Conservation (phyloP, 768 basidiomycete genomes). For the Termitomyces eurrhizus region DNA sequence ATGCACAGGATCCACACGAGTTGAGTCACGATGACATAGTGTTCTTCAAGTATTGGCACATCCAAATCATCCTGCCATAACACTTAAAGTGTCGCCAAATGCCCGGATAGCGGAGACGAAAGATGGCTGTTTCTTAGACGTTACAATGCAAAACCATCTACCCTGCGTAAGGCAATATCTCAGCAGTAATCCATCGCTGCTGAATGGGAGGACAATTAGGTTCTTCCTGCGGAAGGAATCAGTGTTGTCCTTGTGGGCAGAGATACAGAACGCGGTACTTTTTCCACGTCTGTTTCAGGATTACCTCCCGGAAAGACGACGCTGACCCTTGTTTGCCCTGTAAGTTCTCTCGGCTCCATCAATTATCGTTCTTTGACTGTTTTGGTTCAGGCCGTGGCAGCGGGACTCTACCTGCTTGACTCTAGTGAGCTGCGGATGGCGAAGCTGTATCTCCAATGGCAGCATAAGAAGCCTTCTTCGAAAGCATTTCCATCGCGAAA, state of each 20-base stretch:
- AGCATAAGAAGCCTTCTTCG: conserved; percentile 35
- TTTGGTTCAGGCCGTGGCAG: conserved; percentile 54
- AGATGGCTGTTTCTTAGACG: conserved; percentile 63
- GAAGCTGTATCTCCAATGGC: conserved; percentile 65
- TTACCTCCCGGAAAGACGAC: conserved; percentile 58
- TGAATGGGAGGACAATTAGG: conserved; percentile 32
- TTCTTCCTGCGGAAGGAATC: conserved; percentile 58
- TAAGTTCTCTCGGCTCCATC: conserved; percentile 31
- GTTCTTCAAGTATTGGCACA: conserved; percentile 54
- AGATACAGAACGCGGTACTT: conserved; percentile 60
- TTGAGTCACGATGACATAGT: background rate
- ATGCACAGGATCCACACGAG: conserved; percentile 8
- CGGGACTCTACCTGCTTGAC: conserved; percentile 68
- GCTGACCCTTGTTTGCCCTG: conserved; percentile 66
- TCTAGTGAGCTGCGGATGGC: conserved; percentile 63
- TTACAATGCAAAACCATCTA: conserved; percentile 60
- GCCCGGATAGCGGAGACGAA: conserved; percentile 53
- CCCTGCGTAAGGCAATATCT: conserved; percentile 55
- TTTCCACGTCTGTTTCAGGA: conserved; percentile 34
- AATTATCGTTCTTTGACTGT: background rate
- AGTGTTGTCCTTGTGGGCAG: conserved; percentile 56
- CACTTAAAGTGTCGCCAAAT: conserved; percentile 41
- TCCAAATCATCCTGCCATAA: conserved; percentile 66
- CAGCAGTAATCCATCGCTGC: background rate
- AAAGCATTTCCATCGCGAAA: conserved; percentile 24